These are phyloP conservation scores for Priceomyces fermenticarens DNA, from an alignment of 805 yeast genomes.

Conservation along the genomic window DNA sequence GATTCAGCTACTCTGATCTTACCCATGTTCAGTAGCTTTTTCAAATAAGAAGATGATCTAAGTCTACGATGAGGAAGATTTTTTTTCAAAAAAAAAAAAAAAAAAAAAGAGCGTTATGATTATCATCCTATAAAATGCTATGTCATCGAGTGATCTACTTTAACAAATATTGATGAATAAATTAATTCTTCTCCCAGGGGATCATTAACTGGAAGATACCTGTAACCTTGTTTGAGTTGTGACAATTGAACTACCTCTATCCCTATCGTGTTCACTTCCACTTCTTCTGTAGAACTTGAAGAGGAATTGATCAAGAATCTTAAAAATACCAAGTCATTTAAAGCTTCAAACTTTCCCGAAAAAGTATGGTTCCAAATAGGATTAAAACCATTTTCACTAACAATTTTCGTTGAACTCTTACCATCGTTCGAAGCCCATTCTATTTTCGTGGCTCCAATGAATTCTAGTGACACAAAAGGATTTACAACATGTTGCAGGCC, in stretches of 20 bases:
- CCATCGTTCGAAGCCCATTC: slow-evolving; percentile 20
- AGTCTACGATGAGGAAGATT: slow-evolving; percentile 6
- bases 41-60: too few species aligned
- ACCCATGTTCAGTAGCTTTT: slow-evolving; percentile 50
- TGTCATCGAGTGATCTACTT: slow-evolving; percentile 19
- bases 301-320: slow-evolving; percentile 49
- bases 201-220: slow-evolving; percentile 78
- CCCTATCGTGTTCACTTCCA: slow-evolving; percentile 45
- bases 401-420: slow-evolving; percentile 20
- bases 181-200: slow-evolving; percentile 71
- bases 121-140: too few species aligned
- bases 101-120: not conserved
- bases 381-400: slow-evolving; percentile 76
- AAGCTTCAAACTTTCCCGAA: slow-evolving; percentile 36
- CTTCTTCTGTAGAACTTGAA: slow-evolving; percentile 16
- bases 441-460: slow-evolving; percentile 44
- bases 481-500: slow-evolving; percentile 47
- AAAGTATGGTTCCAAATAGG: slow-evolving; percentile 74
- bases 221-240: slow-evolving; percentile 72
- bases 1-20: slow-evolving; percentile 52
- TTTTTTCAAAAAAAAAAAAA: slow-evolving; percentile 3
- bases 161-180: slow-evolving; percentile 50
- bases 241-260: slow-evolving; percentile 56
- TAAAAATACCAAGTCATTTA: slow-evolving; percentile 52
- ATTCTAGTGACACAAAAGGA: slow-evolving; percentile 62